Percentiles rank a stretch among this genome's conserved stretches.
These are phyloP conservation scores for Graphiopsis chlorocephala DNA, from an alignment of 2,329 filamentous ascomycete species.

Conservation along the genomic window DNA sequence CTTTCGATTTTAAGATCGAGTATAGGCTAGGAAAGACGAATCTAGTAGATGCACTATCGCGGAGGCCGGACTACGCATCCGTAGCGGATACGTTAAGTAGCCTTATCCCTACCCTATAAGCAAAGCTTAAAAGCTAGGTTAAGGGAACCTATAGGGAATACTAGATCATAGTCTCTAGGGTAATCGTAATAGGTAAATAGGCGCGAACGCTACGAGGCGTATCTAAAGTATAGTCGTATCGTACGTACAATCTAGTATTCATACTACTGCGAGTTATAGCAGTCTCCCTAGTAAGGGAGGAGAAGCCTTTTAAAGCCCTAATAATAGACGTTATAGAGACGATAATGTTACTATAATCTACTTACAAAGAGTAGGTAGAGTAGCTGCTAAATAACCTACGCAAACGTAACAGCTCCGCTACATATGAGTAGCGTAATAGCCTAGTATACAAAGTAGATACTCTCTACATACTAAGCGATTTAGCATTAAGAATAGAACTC, in stretches of 20 bases:
- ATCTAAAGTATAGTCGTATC: background rate
- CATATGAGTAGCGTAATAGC: background rate
- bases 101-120: background rate
- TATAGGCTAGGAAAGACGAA: background rate
- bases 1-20: background rate
- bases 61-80: background rate
- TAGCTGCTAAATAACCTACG: background rate
- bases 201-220: background rate
- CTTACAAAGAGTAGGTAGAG: too few species aligned
- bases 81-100: too few species aligned
- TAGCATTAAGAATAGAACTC: background rate
- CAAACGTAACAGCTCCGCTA: too few species aligned
- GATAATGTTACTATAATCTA: too few species aligned
- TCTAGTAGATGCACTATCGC: background rate
- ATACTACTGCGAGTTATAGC: background rate
- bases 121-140: background rate
- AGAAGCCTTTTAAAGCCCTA: background rate
- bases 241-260: background rate
- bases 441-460: background rate
- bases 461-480: background rate
- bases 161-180: background rate
- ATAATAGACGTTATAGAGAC: background rate
- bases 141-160: background rate
- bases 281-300: background rate
- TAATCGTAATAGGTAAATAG: background rate